Percentiles rank a stretch among this genome's conserved stretches.
phyloP scores from a whole-genome alignment of 2,329 filamentous ascomycete genomes.

The Thelonectria olida region DNA sequence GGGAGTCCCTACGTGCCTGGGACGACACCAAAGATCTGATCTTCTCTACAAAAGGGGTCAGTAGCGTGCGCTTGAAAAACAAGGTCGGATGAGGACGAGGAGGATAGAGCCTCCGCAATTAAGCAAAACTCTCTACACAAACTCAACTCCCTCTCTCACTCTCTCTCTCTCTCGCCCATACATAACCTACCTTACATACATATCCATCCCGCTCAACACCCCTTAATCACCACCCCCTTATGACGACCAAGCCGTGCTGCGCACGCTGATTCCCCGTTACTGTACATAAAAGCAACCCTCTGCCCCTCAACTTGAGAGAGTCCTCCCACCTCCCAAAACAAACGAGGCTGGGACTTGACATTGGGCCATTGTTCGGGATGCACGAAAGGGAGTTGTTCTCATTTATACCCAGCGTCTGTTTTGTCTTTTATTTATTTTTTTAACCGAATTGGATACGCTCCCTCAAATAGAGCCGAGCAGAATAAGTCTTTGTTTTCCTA shows the following conservation, averaged over 20 bases:
- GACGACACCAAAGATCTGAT: constrained; percentile 44
- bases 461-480: not conserved
- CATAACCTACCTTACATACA: not conserved
- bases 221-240: constrained; percentile 1
- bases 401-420: constrained; percentile 38
- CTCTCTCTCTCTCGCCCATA: too few relatives aligned
- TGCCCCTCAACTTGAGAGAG: too few relatives aligned
- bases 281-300: not conserved
- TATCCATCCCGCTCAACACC: not conserved
- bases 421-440: constrained; percentile 12
- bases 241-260: constrained; percentile 4
- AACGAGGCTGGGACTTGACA: constrained; percentile 17
- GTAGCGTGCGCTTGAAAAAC: not conserved
- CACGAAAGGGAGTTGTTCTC: constrained; percentile 28
- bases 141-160: not conserved
- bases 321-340: not conserved
- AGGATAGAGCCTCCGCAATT: not conserved
- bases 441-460: not conserved
- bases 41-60: too few relatives aligned
- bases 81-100: not conserved
- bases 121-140: not conserved
- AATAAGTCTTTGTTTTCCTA: constrained; percentile 1
- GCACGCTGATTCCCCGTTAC: not conserved
- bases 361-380: constrained; percentile 27
- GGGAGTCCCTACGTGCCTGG: constrained; percentile 55